Evolutionary conservation across 2,329 filamentous ascomycete species (phyloP), one percentile per base, ranked within the genome.

Genomic region (Pseudogymnoascus sp.): DNA sequence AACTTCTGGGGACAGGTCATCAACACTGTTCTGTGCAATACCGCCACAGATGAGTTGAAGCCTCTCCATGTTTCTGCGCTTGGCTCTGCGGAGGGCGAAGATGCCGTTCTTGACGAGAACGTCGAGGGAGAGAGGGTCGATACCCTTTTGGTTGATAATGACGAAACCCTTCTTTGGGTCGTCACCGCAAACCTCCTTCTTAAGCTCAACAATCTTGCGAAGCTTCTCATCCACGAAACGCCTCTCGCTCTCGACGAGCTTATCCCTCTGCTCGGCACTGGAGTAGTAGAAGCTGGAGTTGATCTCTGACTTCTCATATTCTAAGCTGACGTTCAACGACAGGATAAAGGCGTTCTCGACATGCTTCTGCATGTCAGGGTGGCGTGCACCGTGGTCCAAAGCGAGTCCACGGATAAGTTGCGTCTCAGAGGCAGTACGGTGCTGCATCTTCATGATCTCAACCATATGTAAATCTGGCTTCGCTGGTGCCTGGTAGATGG

Each of bases 401-500:
- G 92, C 95, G 65, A 99, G 83, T 66, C 95, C 95, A 69, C 90
- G 87, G 77, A 99, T 97, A 65, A 99, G 86, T 77, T 96, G 92
- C 64, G 95, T 99, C 77, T 99, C 95, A 34, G 95, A 91, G 65
- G 93, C 93, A 62, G 91, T 92, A 71, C 93, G 90, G 81, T 99
- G 95, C 80, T 99, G 95, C 93, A 99, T 98, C 77, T 96, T 98
- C 95, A 99, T 99, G 73, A 99, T 98, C 79, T 99, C 95, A 70
- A 99, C 85, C 95, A 99, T 99, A 81, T 98, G 93, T 73, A 99
- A 79, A 79, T 99, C 95, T 64, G 96, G 96, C 81, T 98, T 98
- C 67, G 86, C 87, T 25, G 91, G 91, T 16, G 90, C 81, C 76
- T 92, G 85, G 81, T 97, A 93, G 76, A 99, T 99, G 68, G 95